These are phyloP conservation scores for Centella asiatica DNA, from an alignment of 129 eudicot genomes.

Conservation along the genomic window DNA sequence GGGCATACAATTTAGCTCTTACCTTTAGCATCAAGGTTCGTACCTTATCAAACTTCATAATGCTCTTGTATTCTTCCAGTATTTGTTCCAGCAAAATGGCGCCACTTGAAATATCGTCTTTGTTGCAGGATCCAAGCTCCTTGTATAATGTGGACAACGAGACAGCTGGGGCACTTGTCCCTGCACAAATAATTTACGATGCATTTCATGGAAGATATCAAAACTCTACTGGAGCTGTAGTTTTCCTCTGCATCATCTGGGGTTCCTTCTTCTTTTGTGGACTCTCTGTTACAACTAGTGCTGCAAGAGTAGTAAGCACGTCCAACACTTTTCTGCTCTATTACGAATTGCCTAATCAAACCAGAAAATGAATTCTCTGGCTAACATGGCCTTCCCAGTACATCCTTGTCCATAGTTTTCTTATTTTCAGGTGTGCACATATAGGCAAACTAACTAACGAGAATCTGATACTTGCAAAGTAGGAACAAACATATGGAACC, in stretches of 20 bases:
- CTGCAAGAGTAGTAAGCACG: slow-evolving; percentile 30
- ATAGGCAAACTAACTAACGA: not conserved
- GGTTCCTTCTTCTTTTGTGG: slow-evolving; percentile 39
- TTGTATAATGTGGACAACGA: slow-evolving; percentile 27
- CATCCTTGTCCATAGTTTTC: no score
- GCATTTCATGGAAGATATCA: slow-evolving; percentile 32
- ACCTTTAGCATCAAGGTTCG: slow-evolving; percentile 40
- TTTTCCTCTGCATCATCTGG: slow-evolving; percentile 29
- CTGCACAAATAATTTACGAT: slow-evolving; percentile 32
- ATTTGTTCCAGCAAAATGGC: not conserved
- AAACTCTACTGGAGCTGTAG: slow-evolving; percentile 23
- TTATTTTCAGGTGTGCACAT: no score
- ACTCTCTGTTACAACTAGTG: slow-evolving; percentile 32
- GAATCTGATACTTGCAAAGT: no score
- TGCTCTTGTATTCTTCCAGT: not conserved
- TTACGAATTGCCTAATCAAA: no score
- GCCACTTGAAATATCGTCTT: not conserved
- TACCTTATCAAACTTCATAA: not conserved
- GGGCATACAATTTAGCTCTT: slow-evolving; percentile 39
- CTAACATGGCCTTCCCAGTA: no score
- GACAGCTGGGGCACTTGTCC: slow-evolving; percentile 36
- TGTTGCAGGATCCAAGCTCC: slow-evolving; percentile 21
- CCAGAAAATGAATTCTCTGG: not conserved
- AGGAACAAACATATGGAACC: no score
- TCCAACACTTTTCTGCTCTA: not conserved